Evolutionary conservation across 495 filamentous ascomycete species (phyloP), one percentile per base, ranked within the genome.

Genomic region (Trichoderma reesei): DNA sequence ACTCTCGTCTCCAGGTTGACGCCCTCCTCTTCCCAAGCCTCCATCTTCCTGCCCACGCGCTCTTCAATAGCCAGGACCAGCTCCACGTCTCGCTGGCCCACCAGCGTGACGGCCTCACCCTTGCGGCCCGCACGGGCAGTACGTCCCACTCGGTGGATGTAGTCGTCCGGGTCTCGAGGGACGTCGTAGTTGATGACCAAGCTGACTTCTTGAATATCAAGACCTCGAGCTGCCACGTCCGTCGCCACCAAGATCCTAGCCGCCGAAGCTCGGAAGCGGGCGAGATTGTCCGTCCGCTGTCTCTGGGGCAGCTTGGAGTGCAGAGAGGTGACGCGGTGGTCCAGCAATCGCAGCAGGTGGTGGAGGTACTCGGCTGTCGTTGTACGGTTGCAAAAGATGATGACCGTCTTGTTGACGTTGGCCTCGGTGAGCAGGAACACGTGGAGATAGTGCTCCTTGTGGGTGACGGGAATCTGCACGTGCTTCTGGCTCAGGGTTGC

Each of bases 351-450:
- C 20, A 99, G 83, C 11, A 90, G 82, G 67, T 93, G 90, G 67
- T 96, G 91, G 18, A 99, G 81, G 46, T 94, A 82, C 67, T 92
- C 89, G 14, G 94, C 91, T 3, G 94, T 96, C 39, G 85, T 79
- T 26, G 93, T 96, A 33, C 90, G 85, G 76, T 99, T 99, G 81
- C 87, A 90, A 79, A 99, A 99, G 66, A 99, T 88, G 72, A 99
- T 96, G 63, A 85, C 80, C 1, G 87, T 86, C 71, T 88, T 89
- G 3, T 83, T 75, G 42, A 83, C 68, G 74, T 97, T 98, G 61
- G 73, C 78, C 11, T 88, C 85, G 0, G 94, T 97, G 26, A 86
- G 81, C 7, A 98, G 85, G 48, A 98, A 86, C 60, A 90, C 86
- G 71, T 99, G 94, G 9, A 99, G 82, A 76, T 93, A 99, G 67